Base-by-base conservation (phyloP, 208 protist genomes). In the Leishmania martiniquensis region DNA sequence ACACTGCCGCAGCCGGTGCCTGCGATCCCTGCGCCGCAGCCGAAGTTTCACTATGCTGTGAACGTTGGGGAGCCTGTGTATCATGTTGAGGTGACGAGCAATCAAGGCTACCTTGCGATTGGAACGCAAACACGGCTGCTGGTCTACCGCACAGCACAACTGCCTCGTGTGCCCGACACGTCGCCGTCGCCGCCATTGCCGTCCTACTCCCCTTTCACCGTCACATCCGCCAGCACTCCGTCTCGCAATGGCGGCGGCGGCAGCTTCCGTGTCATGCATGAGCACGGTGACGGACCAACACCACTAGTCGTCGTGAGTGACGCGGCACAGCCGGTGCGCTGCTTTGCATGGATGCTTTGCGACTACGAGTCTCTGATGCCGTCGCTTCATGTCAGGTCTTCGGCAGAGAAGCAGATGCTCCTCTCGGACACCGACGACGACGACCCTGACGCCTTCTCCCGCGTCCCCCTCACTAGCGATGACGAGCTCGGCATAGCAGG, bases 341-440 rank as follows among this genome's bases (percentile, higher is more conserved):
- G 75, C 69, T 83, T 83, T 76, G 67, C 80, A 39, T 83, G 80
- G 80, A 83, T 83, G 80, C 49, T 54, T 25, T 83, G 80, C 44
- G 80, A 83, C 44, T 83, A 83, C 51, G 80, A 83, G 17, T 62
- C 67, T 0, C 49, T 79, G 39, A n/a, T 67, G 55, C 72, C 32
- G 22, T 63, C 72, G 59, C 20, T 32, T 47, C n/a, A 55, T 20
- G 51, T 34, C 17, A 10, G 70, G 15, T 17, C 51, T n/a, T 29
- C 49, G 45, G 59, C 29, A 34, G 34, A 57, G 47, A 51, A 39
- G 68, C 68, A 57, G 4, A 29, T 9, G 6, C 7, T 25, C n/a
- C n/a, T 72, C 68, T 72, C 68, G 49, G 44, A 72, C 17, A 42
- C 47, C 29, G 68, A 54, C 10, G 70, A 74, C 12, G 70, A 74